A percentile compares a stretch with the other conserved stretches of the same genome.
These are phyloP conservation scores for Lagerstroemia speciosa DNA, from an alignment of 345 rosid species.

Conservation along the genomic window DNA sequence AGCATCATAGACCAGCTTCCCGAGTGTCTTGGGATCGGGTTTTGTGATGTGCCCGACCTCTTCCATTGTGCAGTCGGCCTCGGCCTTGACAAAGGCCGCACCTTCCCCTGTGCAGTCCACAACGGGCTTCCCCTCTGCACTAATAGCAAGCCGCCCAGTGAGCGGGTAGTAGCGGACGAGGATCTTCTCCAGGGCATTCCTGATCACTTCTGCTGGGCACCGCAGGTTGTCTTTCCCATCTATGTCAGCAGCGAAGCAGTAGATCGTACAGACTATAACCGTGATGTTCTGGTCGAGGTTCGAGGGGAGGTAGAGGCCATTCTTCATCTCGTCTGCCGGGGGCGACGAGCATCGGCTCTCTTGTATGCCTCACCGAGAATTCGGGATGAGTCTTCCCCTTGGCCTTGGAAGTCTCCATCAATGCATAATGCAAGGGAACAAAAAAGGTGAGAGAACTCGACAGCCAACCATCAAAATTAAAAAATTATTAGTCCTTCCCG, in stretches of 20 bases:
- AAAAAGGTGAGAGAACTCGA: too few species aligned
- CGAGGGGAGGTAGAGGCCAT: conserved; percentile 72
- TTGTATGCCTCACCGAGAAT: conserved; percentile 43
- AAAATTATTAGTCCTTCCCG: too few species aligned
- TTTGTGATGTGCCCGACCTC: conserved; percentile 73
- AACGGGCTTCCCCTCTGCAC: conserved; percentile 70
- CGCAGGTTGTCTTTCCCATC: too few species aligned
- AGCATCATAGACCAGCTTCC: conserved; percentile 71
- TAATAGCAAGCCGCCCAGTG: conserved; percentile 65
- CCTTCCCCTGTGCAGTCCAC: conserved; percentile 73
- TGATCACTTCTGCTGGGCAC: conserved; percentile 34
- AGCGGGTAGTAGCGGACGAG: conserved; percentile 81
- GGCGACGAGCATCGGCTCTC: conserved; percentile 41
- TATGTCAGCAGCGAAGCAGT: conserved; percentile 67
- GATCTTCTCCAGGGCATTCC: conserved; percentile 59
- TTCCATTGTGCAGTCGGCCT: conserved; percentile 53
- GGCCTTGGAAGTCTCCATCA: conserved; percentile 46
- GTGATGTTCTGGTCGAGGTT: conserved; percentile 89
- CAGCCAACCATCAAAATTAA: too few species aligned
- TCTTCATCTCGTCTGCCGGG: conserved; percentile 60
- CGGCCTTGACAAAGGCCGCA: conserved; percentile 75
- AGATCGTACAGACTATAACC: conserved; percentile 59
- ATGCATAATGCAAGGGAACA: too few species aligned
- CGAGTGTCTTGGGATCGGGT: conserved; percentile 62
- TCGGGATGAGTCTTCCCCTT: conserved; percentile 7